Evolutionary conservation across 306 rosid species (phyloP).

Genomic region (Lablab purpureus): DNA sequence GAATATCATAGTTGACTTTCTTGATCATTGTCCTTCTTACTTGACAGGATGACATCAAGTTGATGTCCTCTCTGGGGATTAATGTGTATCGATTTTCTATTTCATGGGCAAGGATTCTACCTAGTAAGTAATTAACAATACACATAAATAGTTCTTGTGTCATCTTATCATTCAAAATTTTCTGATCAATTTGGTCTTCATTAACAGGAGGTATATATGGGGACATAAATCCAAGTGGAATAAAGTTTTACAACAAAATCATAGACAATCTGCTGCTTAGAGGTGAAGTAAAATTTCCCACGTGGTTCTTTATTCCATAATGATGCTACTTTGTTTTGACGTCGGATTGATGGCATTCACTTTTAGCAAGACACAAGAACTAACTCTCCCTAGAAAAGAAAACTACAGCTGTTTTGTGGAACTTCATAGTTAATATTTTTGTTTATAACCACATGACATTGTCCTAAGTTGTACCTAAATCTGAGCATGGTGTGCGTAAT

Average conservation of each 20-base stretch:
- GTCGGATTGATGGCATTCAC: background rate
- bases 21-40: too few relatives aligned
- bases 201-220: constrained; percentile 68
- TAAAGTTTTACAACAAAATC: constrained; percentile 64
- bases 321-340: constrained; percentile 7
- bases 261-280: constrained; percentile 61
- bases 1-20: background rate
- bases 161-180: background rate
- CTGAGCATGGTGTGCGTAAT: constrained; percentile 36
- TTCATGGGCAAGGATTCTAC: constrained; percentile 79
- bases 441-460: background rate
- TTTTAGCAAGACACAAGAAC: too few relatives aligned
- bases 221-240: constrained; percentile 58
- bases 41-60: constrained; percentile 63
- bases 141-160: background rate
- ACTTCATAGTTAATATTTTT: too few relatives aligned
- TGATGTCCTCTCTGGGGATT: constrained; percentile 63
- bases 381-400: too few relatives aligned
- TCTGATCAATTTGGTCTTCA: constrained; percentile 22
- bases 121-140: constrained; percentile 50
- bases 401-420: too few relatives aligned
- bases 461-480: constrained; percentile 25
- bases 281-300: constrained; percentile 48
- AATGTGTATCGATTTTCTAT: constrained; percentile 75
- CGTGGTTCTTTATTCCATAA: background rate